Evolutionary conservation across 495 filamentous ascomycete genomes (phyloP), one percentile per base, ranked within the genome.

Genomic region (Pyrenula massariospora): DNA sequence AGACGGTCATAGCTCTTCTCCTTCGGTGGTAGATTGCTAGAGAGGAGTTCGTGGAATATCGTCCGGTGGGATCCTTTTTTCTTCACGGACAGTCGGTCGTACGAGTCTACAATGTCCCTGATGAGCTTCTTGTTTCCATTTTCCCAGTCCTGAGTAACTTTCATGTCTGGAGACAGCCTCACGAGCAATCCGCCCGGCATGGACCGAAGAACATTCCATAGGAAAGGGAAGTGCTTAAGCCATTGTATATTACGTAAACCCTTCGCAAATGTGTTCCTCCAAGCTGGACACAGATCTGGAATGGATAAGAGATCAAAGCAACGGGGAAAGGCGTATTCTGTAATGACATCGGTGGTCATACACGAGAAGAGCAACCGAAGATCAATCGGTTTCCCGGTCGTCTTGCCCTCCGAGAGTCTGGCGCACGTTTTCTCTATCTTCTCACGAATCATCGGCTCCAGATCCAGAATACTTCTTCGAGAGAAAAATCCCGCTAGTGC

Each of bases 201-300:
- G n/a, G n/a, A n/a, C n/a, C n/a, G 62, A 0, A 36, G 31, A 61
- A 75, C 60, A 53, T 65, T 21, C 58, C 58, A 49, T 63, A 73
- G n/a, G 76, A 73, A 62, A 68, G 67, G 71, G 73, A 67, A 60
- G 71, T 72, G 54, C 60, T 52, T 65, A 60, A 59, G 56, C 42
- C 49, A 59, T 62, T 50, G 65, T 68, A 49, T 56, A 54, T 63
- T 60, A 42, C 36, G 67, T 61, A 42, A 62, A 56, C 62, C 63
- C 54, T 59, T 54, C 60, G 61, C 63, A 71, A 61, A 73, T 64
- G 59, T 22, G 57, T 31, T 59, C 62, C 55, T 19, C 53, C 70
- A 71, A 58, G 60, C 75, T 56, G 72, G 71, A 48, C 70, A 74
- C 65, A 71, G 69, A 23, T 60, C 75, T 20, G 71, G 75, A 55